Base-by-base conservation (phyloP, 2,329 filamentous ascomycete genomes). In the Epichloe aotearoae region DNA sequence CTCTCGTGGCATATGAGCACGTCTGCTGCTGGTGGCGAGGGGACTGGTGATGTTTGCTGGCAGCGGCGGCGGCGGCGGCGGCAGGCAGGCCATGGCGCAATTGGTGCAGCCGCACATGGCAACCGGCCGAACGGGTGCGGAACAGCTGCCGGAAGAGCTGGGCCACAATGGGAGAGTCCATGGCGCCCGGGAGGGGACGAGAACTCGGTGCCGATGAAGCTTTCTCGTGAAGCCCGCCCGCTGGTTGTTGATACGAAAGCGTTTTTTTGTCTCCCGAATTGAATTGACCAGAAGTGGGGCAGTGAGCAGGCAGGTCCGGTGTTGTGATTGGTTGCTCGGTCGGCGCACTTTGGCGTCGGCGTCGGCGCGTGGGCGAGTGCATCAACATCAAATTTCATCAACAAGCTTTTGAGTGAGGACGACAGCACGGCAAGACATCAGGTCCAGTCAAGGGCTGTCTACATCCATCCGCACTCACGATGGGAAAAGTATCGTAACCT, bases 111-210 rank as follows among this genome's bases (percentile, higher is more conserved):
- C 59, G 56, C 26, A 59, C 59, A 50, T 61, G 65, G 14, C 67
- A 69, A 37, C 64, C 66, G 15, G 59, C 59, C 2, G 66, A 61
- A 6, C 66, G 62, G 61, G 90, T 86, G 43, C 81, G 80, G 61
- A 95, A 94, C 41, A 97, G 79, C 72, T 88, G 86, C 61, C 86
- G 81, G 62, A 96, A 91, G 63, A 95, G 76, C 64, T 84, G 84
- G 46, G 80, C 80, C 57, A 89, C 76, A 55, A 87, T 73, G 53
- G 84, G 84, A 17, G 87, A 90, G 70, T 95, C 89, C 89, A 95
- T 95, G 58, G 57, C 57, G 47, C 47, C 43, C 47, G 15, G n/a
- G 36, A 5, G 26, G 5, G n/a, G 14, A 38, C 15, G 34, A 40
- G 26, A 33, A 33, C n/a, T 15, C 10, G 20, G 20, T n/a, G 23